phyloP scores from a whole-genome alignment of 306 rosid species.

The Albizia julibrissin region DNA sequence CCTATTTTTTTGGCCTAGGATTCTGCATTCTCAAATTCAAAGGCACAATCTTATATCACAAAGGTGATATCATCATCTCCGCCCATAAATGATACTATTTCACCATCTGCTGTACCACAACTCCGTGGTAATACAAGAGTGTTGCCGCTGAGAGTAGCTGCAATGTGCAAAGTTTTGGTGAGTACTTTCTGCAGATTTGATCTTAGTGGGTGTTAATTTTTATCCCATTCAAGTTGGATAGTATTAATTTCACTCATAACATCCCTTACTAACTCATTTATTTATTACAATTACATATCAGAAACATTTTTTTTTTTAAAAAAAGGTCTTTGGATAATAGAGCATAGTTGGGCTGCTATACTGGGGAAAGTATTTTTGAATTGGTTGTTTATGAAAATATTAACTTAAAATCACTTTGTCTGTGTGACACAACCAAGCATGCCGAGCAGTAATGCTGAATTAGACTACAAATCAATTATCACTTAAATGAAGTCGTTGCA shows the following conservation, averaged over 20 bases:
- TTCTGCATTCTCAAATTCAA: slow-evolving; percentile 69
- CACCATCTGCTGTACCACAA: slow-evolving; percentile 64
- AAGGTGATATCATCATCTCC: slow-evolving; percentile 75
- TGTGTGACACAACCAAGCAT: not conserved
- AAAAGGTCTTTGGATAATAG: not conserved
- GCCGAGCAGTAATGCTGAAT: not conserved
- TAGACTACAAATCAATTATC: not conserved
- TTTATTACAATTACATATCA: not conserved
- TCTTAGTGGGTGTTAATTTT: not conserved
- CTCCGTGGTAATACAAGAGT: slow-evolving; percentile 58
- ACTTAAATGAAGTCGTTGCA: not conserved
- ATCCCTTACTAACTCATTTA: too few species aligned
- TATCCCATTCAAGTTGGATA: slow-evolving; percentile 19
- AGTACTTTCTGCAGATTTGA: slow-evolving; percentile 37
- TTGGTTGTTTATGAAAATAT: not conserved
- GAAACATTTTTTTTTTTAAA: not conserved
- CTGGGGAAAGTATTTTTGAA: not conserved
- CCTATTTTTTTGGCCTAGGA: slow-evolving; percentile 52
- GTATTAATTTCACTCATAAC: not conserved
- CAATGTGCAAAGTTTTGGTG: slow-evolving; percentile 90
- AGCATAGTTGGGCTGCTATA: not conserved
- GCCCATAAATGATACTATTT: slow-evolving; percentile 40
- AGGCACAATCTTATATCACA: slow-evolving; percentile 62
- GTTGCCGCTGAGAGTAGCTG: slow-evolving; percentile 80
- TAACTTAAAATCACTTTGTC: not conserved